Evolutionary conservation across 2,329 filamentous ascomycete species (phyloP).

Genomic region (Hypomyces rosellus): DNA sequence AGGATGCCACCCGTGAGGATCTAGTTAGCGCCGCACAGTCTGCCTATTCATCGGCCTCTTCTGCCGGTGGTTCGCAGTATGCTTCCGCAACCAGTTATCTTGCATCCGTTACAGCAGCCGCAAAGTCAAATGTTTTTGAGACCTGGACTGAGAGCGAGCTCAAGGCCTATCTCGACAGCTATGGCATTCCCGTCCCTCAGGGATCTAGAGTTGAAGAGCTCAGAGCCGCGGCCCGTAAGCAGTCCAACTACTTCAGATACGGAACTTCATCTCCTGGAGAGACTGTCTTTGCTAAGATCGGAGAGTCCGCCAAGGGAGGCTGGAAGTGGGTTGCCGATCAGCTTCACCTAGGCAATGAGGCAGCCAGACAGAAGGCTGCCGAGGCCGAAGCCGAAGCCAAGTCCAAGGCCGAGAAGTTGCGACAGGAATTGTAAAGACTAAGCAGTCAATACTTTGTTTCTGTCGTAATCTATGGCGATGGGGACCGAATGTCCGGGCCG

Average conservation of each 20-base stretch:
- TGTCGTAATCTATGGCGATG: no score
- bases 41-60: conserved; percentile 53
- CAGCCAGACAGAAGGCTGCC: conserved; percentile 41
- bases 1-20: conserved; percentile 64
- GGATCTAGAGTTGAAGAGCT: conserved; percentile 64
- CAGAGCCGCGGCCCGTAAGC: conserved; percentile 63
- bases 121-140: conserved; percentile 62
- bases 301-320: conserved; percentile 39
- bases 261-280: conserved; percentile 61
- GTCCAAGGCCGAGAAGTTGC: conserved; percentile 28
- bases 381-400: conserved; percentile 27
- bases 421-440: conserved; percentile 43
- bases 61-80: conserved; percentile 49
- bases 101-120: conserved; percentile 56
- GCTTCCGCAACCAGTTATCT: conserved; percentile 69
- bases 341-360: conserved; percentile 41
- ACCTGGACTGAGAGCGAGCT: conserved; percentile 68
- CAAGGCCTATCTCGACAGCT: conserved; percentile 74
- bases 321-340: conserved; percentile 48
- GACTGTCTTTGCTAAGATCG: conserved; percentile 60
- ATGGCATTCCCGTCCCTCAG: conserved; percentile 63
- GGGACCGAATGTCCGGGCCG: no score
- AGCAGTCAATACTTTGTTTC: no score
- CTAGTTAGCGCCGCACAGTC: conserved; percentile 59
- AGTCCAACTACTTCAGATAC: conserved; percentile 71